Evolutionary conservation across 2,329 filamentous ascomycete genomes (phyloP).

Genomic region (Myriosclerotinia duriaeana): DNA sequence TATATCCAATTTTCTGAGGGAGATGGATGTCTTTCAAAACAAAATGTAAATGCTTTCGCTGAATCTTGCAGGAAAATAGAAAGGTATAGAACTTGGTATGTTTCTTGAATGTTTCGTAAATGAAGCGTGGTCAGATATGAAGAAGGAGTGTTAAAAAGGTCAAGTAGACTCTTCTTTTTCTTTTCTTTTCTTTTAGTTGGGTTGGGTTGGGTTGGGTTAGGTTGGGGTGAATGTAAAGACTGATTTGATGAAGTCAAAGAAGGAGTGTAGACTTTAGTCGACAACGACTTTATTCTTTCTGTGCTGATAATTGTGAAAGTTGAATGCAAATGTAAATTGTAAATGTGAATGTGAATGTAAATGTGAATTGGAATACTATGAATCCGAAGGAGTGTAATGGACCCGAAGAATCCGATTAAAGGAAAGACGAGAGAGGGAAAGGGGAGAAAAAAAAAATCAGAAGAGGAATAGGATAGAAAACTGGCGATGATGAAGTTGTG

Average conservation of each 20-base stretch:
- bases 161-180: constrained; percentile 4
- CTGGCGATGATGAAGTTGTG: constrained; percentile 20
- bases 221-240: constrained; percentile 27
- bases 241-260: not conserved
- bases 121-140: not conserved
- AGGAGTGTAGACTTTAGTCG: constrained; percentile 13
- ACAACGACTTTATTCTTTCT: constrained; percentile 1
- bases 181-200: too few species aligned
- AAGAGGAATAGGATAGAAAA: constrained; percentile 26
- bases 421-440: constrained; percentile 39
- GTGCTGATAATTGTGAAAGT: not conserved
- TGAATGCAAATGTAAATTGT: not conserved
- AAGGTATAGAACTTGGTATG: constrained; percentile 26
- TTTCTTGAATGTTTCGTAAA: constrained; percentile 12
- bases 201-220: too few species aligned
- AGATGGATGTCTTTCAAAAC: constrained; percentile 9
- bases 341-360: constrained; percentile 2
- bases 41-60: constrained; percentile 34
- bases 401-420: constrained; percentile 46
- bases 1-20: constrained; percentile 11
- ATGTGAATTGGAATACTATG: constrained; percentile 30
- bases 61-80: constrained; percentile 41
- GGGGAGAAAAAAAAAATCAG: constrained; percentile 32
- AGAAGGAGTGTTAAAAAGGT: constrained; percentile 19
- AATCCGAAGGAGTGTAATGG: constrained; percentile 44